Conservation (phyloP, 495 filamentous ascomycete genomes). For the Podospora sp. region DNA sequence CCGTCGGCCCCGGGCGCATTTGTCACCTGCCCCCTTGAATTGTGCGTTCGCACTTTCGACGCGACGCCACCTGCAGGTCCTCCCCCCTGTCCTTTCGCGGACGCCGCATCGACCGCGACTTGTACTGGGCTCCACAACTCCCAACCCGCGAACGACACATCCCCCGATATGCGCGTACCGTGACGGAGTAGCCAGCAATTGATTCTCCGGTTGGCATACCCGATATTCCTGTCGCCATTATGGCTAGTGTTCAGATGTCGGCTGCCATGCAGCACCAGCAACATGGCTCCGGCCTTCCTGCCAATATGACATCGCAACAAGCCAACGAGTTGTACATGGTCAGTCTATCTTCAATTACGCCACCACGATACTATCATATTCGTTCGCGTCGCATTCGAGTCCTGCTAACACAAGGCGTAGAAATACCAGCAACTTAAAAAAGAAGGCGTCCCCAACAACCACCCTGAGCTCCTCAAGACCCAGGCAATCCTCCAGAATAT, state of each 20-base stretch:
- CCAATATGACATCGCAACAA: conserved; percentile 61
- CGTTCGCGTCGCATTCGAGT: not conserved
- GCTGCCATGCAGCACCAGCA: conserved; percentile 59
- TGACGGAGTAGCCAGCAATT: conserved; percentile 26
- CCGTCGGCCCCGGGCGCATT: conserved; percentile 8
- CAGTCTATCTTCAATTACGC: conserved; percentile 30
- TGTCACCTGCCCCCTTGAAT: conserved; percentile 12
- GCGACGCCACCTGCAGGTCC: conserved; percentile 27
- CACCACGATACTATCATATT: not conserved
- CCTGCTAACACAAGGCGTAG: conserved; percentile 47
- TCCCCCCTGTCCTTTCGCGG: conserved; percentile 13
- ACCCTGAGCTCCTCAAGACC: conserved; percentile 79
- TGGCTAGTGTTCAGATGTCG: conserved; percentile 78
- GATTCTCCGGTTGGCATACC: conserved; percentile 24
- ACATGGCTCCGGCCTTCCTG: conserved; percentile 56
- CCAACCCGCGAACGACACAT: conserved; percentile 24
- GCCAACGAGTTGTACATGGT: conserved; percentile 65
- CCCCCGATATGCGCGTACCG: conserved; percentile 44
- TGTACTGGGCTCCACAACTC: conserved; percentile 26
- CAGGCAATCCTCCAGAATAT: conserved; percentile 66
- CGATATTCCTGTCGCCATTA: conserved; percentile 45
- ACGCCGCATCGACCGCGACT: conserved; percentile 13
- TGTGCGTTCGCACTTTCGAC: conserved; percentile 24
- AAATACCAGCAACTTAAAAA: conserved; percentile 82
- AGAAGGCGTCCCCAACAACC: conserved; percentile 68